Conservation (phyloP, 2,329 filamentous ascomycete genomes). For the Rutstroemia sp. region DNA sequence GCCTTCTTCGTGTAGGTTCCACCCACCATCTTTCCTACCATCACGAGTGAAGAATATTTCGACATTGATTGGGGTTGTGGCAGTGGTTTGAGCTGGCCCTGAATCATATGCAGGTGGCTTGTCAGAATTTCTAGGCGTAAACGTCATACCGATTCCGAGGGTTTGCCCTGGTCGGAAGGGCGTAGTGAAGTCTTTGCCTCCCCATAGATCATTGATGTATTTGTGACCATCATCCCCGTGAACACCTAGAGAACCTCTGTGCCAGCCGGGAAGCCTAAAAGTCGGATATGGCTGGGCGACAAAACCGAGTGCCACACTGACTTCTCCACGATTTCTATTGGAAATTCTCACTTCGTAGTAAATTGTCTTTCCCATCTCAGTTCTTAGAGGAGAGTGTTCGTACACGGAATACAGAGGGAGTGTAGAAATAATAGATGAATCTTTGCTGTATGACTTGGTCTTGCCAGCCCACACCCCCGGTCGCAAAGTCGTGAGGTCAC, state of each 20-base stretch:
- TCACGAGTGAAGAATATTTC: conserved; percentile 66
- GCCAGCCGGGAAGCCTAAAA: conserved; percentile 76
- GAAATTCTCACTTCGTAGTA: conserved; percentile 66
- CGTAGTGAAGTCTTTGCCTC: conserved; percentile 60
- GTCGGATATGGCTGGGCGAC: conserved; percentile 67
- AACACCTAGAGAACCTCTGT: conserved; percentile 66
- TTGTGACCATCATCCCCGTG: conserved; percentile 73
- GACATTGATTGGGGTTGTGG: conserved; percentile 34
- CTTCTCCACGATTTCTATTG: conserved; percentile 33
- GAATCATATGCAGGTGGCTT: conserved; percentile 28
- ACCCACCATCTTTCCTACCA: conserved; percentile 50
- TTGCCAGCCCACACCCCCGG: conserved; percentile 46
- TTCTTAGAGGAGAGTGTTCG: conserved; percentile 49
- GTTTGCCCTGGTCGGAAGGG: conserved; percentile 59
- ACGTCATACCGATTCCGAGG: conserved; percentile 64
- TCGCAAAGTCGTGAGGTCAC: conserved; percentile 37
- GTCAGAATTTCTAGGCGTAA: conserved; percentile 30
- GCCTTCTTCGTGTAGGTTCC: conserved; percentile 69
- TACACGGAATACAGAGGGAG: conserved; percentile 60
- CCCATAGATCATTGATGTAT: conserved; percentile 69
- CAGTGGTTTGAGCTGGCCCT: conserved; percentile 17
- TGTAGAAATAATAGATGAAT: conserved; percentile 59
- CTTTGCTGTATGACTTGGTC: conserved; percentile 39
- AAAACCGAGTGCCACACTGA: conserved; percentile 60
- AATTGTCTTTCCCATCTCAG: conserved; percentile 42